These are phyloP conservation scores for Austroboletus eburneus DNA, from an alignment of 768 basidiomycete genomes.

Conservation along the genomic window DNA sequence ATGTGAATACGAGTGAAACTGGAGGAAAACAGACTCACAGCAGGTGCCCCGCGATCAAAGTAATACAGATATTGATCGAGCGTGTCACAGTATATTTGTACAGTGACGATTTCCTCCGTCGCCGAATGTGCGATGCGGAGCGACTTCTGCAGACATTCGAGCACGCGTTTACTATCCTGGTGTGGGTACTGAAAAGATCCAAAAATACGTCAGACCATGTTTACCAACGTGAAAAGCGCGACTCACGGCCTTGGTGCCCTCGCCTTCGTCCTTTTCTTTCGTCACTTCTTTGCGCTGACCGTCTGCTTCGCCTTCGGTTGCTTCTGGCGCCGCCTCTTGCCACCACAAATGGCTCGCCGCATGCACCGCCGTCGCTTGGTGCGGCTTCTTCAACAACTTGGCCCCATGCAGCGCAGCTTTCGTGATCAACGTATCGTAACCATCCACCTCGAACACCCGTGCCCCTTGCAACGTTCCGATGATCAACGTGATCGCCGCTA, in stretches of 20 bases:
- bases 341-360: conserved; percentile 98
- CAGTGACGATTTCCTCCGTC: conserved; percentile 94
- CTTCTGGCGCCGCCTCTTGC: conserved; percentile 63
- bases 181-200: conserved; percentile 59
- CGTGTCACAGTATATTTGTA: conserved; percentile 94
- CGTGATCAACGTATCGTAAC: conserved; percentile 96
- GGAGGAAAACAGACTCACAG: conserved; percentile 49
- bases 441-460: conserved; percentile 88
- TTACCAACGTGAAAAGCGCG: neutral
- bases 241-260: conserved; percentile 53
- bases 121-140: conserved; percentile 94
- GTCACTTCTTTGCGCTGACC: conserved; percentile 21
- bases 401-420: conserved; percentile 98
- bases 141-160: conserved; percentile 97
- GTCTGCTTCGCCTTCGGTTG: conserved; percentile 32
- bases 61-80: conserved; percentile 96
- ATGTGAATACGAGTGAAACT: neutral
- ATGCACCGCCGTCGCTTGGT: conserved; percentile 92
- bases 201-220: neutral
- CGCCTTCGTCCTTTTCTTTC: conserved; percentile 38
- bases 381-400: conserved; percentile 95
- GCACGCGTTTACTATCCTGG: conserved; percentile 93
- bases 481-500: conserved; percentile 95
- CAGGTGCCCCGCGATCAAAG: conserved; percentile 88
- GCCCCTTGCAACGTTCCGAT: conserved; percentile 88